A percentile compares a stretch with the other conserved stretches of the same genome.
phyloP scores from a whole-genome alignment of 768 basidiomycete species.

The Nevesoporus exiguus region DNA sequence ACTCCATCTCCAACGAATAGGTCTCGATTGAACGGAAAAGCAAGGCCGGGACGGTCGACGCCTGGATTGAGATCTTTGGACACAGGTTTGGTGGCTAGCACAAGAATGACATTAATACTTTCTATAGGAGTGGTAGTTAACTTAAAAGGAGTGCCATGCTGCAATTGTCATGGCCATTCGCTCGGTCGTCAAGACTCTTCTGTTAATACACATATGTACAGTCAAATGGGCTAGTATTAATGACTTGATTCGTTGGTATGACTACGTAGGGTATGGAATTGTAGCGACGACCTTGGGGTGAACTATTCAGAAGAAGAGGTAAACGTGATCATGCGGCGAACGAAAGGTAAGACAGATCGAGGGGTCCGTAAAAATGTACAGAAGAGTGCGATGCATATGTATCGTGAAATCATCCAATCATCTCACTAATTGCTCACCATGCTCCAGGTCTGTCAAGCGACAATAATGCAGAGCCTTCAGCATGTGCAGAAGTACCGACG shows the following conservation, averaged over 20 bases:
- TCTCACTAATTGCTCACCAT: neutral
- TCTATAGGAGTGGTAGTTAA: neutral
- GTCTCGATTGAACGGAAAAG: neutral
- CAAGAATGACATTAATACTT: constrained; percentile 1
- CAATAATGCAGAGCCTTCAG: constrained; percentile 4
- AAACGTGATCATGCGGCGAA: neutral
- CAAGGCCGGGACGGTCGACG: neutral
- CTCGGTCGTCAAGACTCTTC: no score
- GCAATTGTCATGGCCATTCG: no score
- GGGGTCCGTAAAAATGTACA: neutral
- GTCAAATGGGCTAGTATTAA: neutral
- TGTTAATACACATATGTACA: no score
- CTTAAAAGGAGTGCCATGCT: neutral
- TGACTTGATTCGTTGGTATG: neutral
- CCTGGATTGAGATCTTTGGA: neutral
- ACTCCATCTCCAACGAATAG: constrained; percentile 7
- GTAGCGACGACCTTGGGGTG: neutral
- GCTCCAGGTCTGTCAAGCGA: constrained; percentile 4
- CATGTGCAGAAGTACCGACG: neutral
- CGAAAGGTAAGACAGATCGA: neutral
- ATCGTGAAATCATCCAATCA: constrained; percentile 1
- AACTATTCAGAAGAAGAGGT: neutral
- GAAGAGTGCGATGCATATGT: neutral
- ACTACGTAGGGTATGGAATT: neutral
- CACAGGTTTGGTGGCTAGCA: neutral